Base-by-base conservation (phyloP, 768 basidiomycete species). In the Pleurotus eryngii region DNA sequence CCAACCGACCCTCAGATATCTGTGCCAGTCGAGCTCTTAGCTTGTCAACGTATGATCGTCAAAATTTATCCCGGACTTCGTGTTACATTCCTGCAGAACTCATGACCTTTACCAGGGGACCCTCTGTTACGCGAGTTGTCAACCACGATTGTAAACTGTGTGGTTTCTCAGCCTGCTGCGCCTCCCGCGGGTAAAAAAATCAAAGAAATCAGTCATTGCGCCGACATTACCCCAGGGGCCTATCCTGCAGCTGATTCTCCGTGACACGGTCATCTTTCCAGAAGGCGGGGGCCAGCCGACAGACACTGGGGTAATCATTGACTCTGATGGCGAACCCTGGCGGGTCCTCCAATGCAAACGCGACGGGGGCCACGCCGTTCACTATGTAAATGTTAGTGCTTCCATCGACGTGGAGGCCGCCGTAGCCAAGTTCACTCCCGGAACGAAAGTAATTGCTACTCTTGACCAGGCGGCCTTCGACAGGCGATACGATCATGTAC, bases 211-310 rank as follows among this genome's bases (percentile, higher is more conserved):
- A n/a, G 79, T 81, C 11, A 66, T 77, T 14, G 65, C 80, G 22
- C 78, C 81, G 14, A 65, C 71, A n/a, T 64, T 78, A 46, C 71
- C 73, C 0, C 71, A 70, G 20, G 74, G 67, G 37, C 78, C 84
- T 2, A 69, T 86, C 15, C 77, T 89, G 47, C 86, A 90, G 63
- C 72, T 92, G 6, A 76, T 85, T 50, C 72, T 91, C 46, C 84
- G 87, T 51, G 91, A 92, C 65, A 91, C 89, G 0, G 78, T 89
- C 11, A 80, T 91, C 47, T 92, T 92, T 67, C 90, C 91, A 0
- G 90, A 92, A 70, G 90, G 89, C 7, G 80, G 90, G 9, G 92
- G 92, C 0, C 91, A 93, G 61, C 87, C 89, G 1, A 84, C 84
- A 0, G 92, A 93, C 64, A 82, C 82, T 22, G 90, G 90, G 1